These are phyloP conservation scores for Aspergillus aculeatinus DNA, from an alignment of 2,329 filamentous ascomycete species.

Conservation along the genomic window DNA sequence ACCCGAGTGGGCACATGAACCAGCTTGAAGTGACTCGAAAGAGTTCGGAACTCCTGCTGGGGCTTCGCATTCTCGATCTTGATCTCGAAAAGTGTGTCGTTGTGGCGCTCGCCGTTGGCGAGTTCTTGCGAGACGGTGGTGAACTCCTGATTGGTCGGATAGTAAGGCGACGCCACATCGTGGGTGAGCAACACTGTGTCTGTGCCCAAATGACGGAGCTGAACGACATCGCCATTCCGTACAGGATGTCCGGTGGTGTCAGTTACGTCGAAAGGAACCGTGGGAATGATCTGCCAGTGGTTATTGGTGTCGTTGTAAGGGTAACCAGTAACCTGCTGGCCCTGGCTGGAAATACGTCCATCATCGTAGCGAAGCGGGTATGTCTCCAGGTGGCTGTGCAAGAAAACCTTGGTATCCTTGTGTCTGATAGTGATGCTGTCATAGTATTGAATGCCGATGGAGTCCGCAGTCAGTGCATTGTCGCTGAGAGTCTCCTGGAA, in stretches of 20 bases:
- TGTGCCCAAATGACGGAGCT: constrained; percentile 82
- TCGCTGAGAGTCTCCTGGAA: constrained; percentile 97
- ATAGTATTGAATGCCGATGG: constrained; percentile 83
- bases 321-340: constrained; percentile 97
- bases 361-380: constrained; percentile 97
- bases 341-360: constrained; percentile 93
- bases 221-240: constrained; percentile 79
- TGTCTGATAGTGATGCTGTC: constrained; percentile 85
- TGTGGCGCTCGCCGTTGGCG: constrained; percentile 69
- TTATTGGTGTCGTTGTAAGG: constrained; percentile 99
- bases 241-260: constrained; percentile 64
- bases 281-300: constrained; percentile 88
- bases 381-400: constrained; percentile 85
- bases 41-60: constrained; percentile 80
- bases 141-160: constrained; percentile 97
- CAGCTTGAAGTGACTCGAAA: constrained; percentile 92
- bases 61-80: constrained; percentile 82
- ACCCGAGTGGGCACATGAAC: constrained; percentile 93
- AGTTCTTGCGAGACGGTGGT: constrained; percentile 75
- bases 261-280: constrained; percentile 52
- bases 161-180: constrained; percentile 94
- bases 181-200: constrained; percentile 86
- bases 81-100: constrained; percentile 92
- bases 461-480: constrained; percentile 86
- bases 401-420: constrained; percentile 95